These are phyloP conservation scores for Isabelozyma gotoi DNA, from an alignment of 805 yeast genomes.

Conservation along the genomic window DNA sequence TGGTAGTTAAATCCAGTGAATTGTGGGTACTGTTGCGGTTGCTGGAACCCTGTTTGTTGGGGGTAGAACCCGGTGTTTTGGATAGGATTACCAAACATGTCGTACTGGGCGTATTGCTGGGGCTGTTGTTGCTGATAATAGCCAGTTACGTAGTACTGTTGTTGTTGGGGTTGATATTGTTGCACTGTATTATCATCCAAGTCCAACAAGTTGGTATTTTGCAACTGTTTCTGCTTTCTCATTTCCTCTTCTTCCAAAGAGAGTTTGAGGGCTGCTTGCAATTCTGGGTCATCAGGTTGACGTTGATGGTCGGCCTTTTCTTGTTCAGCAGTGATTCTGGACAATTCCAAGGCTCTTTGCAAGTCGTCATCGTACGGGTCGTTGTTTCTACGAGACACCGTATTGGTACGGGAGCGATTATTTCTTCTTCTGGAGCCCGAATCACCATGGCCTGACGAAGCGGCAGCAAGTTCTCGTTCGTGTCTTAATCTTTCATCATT, in stretches of 20 bases:
- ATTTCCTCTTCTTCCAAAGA: slow-evolving; percentile 76
- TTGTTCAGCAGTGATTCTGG: slow-evolving; percentile 78
- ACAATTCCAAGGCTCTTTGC: slow-evolving; percentile 76
- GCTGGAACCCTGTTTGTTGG: slow-evolving; percentile 21
- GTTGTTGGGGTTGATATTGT: slow-evolving; percentile 23
- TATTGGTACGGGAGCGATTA: slow-evolving; percentile 21
- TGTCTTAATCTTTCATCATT: slow-evolving; percentile 79
- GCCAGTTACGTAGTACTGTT: slow-evolving; percentile 25
- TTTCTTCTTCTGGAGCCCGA: slow-evolving; percentile 29
- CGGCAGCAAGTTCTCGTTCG: slow-evolving; percentile 55
- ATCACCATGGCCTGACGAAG: slow-evolving; percentile 12
- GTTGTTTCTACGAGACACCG: slow-evolving; percentile 15
- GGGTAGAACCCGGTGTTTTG: slow-evolving; percentile 56
- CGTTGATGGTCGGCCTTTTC: slow-evolving; percentile 50
- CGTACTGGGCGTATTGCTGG: slow-evolving; percentile 43
- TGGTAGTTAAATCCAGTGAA: slow-evolving; percentile 22
- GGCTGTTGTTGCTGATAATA: slow-evolving; percentile 19
- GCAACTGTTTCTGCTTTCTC: slow-evolving; percentile 47
- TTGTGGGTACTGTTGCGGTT: slow-evolving; percentile 27
- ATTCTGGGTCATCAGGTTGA: slow-evolving; percentile 52
- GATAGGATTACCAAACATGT: slow-evolving; percentile 68
- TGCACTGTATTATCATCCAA: slow-evolving; percentile 41
- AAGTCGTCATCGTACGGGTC: slow-evolving; percentile 71
- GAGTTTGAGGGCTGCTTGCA: slow-evolving; percentile 67
- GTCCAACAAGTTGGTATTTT: slow-evolving; percentile 52